phyloP scores from a whole-genome alignment of 257 asterid genomes.

The Ballota nigra region DNA sequence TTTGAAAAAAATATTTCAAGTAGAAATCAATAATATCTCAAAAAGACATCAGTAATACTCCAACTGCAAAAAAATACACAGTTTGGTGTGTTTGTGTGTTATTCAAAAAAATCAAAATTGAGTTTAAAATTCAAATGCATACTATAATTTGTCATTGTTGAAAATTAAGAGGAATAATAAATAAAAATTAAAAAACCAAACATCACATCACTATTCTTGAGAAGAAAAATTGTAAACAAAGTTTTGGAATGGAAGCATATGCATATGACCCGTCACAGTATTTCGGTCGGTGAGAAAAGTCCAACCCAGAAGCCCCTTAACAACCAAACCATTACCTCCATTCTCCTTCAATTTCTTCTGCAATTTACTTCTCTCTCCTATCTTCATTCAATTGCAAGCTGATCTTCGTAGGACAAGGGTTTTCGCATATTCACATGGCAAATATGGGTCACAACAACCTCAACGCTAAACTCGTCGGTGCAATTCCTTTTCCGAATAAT shows the following conservation, averaged over 20 bases:
- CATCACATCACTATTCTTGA: background rate
- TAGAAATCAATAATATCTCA: too few relatives aligned
- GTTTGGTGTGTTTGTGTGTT: too few relatives aligned
- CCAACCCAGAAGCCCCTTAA: slow-evolving; percentile 9
- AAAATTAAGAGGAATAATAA: too few relatives aligned
- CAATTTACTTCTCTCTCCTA: background rate
- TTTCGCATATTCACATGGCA: slow-evolving; percentile 34
- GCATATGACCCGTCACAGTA: slow-evolving; percentile 3
- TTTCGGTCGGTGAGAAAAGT: slow-evolving; percentile 31
- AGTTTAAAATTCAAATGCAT: too few relatives aligned
- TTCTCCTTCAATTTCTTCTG: slow-evolving; percentile 9
- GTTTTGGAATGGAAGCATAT: background rate
- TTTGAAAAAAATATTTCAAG: too few relatives aligned
- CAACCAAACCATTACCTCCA: background rate
- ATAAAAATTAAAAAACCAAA: background rate
- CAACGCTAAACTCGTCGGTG: slow-evolving; percentile 77
- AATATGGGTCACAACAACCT: slow-evolving; percentile 60
- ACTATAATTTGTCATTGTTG: too few relatives aligned
- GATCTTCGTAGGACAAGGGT: background rate
- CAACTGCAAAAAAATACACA: too few relatives aligned
- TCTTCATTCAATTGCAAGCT: background rate
- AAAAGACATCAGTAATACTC: too few relatives aligned
- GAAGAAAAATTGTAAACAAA: slow-evolving; percentile 2
- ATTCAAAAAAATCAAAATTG: too few relatives aligned
- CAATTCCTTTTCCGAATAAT: background rate